phyloP scores from a whole-genome alignment of 2,329 filamentous ascomycete species.

The Nannizzia gypsea region DNA sequence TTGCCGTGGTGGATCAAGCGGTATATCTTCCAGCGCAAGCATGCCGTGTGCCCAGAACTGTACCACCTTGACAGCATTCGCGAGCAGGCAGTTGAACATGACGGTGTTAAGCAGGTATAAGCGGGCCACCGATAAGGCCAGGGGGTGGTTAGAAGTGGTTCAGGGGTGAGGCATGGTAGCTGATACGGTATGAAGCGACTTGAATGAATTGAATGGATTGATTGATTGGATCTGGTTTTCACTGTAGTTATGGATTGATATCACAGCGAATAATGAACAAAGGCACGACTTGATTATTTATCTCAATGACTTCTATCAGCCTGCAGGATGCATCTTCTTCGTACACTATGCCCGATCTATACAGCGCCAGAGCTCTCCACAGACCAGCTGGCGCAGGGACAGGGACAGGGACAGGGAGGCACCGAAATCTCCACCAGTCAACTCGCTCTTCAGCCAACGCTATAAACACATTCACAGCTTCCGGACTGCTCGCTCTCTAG shows the following conservation, averaged over 20 bases:
- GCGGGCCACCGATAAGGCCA: neutral
- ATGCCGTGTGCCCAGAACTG: constrained; percentile 36
- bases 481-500: too few species aligned
- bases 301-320: neutral
- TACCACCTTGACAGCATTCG: constrained; percentile 25
- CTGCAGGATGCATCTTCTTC: neutral
- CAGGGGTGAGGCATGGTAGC: neutral
- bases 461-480: too few species aligned
- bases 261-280: neutral
- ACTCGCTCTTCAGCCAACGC: too few species aligned
- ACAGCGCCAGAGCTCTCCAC: too few species aligned
- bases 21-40: constrained; percentile 42
- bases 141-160: neutral
- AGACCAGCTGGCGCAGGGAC: too few species aligned
- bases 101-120: constrained; percentile 1
- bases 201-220: neutral
- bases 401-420: neutral
- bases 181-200: too few species aligned
- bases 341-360: neutral
- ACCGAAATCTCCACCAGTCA: neutral
- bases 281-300: neutral
- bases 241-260: too few species aligned
- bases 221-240: neutral
- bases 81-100: neutral
- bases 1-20: constrained; percentile 51